Percentiles rank a stretch among this genome's conserved stretches.
These are phyloP conservation scores for Orbilia blumenaviensis DNA, from an alignment of 2,329 filamentous ascomycete genomes.

Conservation along the genomic window DNA sequence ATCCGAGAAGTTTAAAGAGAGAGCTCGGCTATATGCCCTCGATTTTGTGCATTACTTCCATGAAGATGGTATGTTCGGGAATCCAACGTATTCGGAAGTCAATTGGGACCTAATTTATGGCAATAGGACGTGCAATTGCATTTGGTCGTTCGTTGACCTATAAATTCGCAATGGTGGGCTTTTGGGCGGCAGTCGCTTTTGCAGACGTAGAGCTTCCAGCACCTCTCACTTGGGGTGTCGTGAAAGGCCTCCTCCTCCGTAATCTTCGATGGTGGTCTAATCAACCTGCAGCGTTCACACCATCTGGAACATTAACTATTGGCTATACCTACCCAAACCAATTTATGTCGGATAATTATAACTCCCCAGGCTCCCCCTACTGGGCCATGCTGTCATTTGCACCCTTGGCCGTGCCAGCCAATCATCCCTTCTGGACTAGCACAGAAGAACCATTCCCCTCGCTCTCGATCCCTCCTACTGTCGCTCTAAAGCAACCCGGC, in stretches of 20 bases:
- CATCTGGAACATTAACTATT: conserved; percentile 77
- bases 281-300: conserved; percentile 73
- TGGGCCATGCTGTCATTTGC: conserved; percentile 84
- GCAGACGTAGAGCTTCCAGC: conserved; percentile 76
- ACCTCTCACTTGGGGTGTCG: conserved; percentile 79
- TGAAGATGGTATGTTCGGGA: conserved; percentile 67
- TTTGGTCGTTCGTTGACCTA: conserved; percentile 82
- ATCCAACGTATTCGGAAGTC: no score
- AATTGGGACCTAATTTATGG: no score
- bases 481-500: conserved; percentile 72
- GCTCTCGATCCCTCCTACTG: conserved; percentile 68
- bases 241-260: conserved; percentile 77
- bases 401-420: conserved; percentile 73
- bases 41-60: conserved; percentile 82
- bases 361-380: conserved; percentile 76
- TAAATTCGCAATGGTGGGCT: conserved; percentile 84
- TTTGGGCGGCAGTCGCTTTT: conserved; percentile 81
- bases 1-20: conserved; percentile 74
- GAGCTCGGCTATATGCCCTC: conserved; percentile 73
- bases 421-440: conserved; percentile 79
- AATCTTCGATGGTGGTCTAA: conserved; percentile 83
- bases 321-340: conserved; percentile 83
- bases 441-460: conserved; percentile 71
- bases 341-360: conserved; percentile 85
- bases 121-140: conserved; percentile 71